Base-by-base conservation (phyloP, 2,329 filamentous ascomycete genomes). In the Ascochyta koolunga region DNA sequence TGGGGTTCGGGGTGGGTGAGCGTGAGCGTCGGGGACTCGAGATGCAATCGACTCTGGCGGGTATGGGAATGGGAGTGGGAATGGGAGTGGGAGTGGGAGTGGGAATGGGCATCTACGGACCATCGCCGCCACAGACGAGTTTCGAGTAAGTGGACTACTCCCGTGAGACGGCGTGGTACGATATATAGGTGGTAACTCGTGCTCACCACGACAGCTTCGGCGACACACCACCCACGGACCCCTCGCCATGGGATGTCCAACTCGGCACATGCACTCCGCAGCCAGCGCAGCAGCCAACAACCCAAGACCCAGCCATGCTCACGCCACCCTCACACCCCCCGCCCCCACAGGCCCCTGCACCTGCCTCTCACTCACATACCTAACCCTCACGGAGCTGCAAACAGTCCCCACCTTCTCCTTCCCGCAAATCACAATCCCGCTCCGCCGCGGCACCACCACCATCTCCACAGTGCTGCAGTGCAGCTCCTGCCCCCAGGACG, bases 301-400 rank as follows among this genome's bases (percentile, higher is more conserved):
- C n/a, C n/a, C n/a, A n/a, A n/a, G n/a, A n/a, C n/a, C n/a, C n/a
- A n/a, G n/a, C n/a, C n/a, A n/a, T n/a, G n/a, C n/a, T n/a, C n/a
- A n/a, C n/a, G n/a, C n/a, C n/a, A n/a, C n/a, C n/a, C n/a, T n/a
- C n/a, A n/a, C n/a, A n/a, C n/a, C n/a, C 54, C 21, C 24, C 50
- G 10, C 21, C 54, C 53, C 64, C 11, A 37, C 52, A 35, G 59
- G 24, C 18, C 65, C 66, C 13, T 81, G 79, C 62, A 72, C 73
- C 43, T 82, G 79, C 56, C 74, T 81, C 29, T 76, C 75, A 8
- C 71, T 72, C n/a, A 76, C 78, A 50, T 81, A 79, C 60, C 69
- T 81, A 2, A 75, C 75, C 2, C 66, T 80, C 19, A 73, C 69
- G 16, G 73, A 71, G 36, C 70, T 82, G 16, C 74, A 78, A 56